Conservation (phyloP, 345 rosid genomes). For the Lumnitzera racemosa region DNA sequence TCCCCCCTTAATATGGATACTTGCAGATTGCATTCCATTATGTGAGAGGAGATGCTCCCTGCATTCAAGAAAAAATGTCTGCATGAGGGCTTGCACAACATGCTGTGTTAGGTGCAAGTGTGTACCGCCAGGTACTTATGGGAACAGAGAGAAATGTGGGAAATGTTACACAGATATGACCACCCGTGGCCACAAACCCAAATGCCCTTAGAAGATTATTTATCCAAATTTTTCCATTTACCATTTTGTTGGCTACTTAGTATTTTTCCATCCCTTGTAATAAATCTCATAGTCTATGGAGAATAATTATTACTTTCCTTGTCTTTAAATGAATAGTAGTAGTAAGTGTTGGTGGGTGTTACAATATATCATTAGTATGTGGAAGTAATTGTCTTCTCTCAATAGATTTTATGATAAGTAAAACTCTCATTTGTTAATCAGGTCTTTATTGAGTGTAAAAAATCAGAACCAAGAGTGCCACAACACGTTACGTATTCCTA, state of each 20-base stretch:
- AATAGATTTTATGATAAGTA: too few relatives aligned
- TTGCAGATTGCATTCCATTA: conserved; percentile 60
- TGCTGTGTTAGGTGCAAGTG: conserved; percentile 93
- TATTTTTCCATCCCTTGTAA: not conserved
- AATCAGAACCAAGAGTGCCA: too few relatives aligned
- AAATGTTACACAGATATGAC: conserved; percentile 82
- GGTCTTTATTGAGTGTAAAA: too few relatives aligned
- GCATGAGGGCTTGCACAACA: conserved; percentile 75
- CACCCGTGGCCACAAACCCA: conserved; percentile 48
- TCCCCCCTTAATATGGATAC: not conserved
- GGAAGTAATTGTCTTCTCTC: too few relatives aligned
- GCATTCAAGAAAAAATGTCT: conserved; percentile 63
- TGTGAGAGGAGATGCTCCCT: conserved; percentile 64
- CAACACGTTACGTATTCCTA: too few relatives aligned
- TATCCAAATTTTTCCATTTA: too few relatives aligned
- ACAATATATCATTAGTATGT: too few relatives aligned
- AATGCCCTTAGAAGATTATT: conserved; percentile 58
- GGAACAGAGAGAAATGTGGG: conserved; percentile 79
- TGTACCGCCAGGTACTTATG: conserved; percentile 92
- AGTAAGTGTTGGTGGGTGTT: too few relatives aligned
- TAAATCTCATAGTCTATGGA: not conserved
- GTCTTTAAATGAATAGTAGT: too few relatives aligned
- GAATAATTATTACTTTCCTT: not conserved
- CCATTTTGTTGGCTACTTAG: too few relatives aligned
- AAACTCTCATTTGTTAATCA: too few relatives aligned